Percentiles rank a stretch among this genome's conserved stretches.
phyloP scores from a whole-genome alignment of 2,329 filamentous ascomycete genomes.

The Exophiala sp. region DNA sequence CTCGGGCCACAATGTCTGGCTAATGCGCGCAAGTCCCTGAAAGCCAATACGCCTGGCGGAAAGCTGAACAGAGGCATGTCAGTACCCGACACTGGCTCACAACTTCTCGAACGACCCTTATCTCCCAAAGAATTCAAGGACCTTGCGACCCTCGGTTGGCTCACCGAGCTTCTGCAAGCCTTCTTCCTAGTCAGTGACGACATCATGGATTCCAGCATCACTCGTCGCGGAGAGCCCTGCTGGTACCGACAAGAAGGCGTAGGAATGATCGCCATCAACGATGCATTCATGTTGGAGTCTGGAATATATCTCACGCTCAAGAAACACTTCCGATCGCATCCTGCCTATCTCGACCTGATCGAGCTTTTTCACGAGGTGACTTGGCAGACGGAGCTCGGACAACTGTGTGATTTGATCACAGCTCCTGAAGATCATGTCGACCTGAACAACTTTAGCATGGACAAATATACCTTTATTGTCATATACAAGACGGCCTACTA shows the following conservation, averaged over 20 bases:
- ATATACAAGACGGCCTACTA: slow-evolving; percentile 99
- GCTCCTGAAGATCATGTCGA: slow-evolving; percentile 91
- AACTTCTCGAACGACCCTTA: slow-evolving; percentile 68
- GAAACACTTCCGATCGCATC: slow-evolving; percentile 85
- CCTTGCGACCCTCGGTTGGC: slow-evolving; percentile 84
- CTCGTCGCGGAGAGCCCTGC: slow-evolving; percentile 86
- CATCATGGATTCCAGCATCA: slow-evolving; percentile 96
- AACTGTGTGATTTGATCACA: slow-evolving; percentile 89
- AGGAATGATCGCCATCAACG: slow-evolving; percentile 96
- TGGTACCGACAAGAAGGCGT: slow-evolving; percentile 91
- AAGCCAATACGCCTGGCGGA: slow-evolving; percentile 82
- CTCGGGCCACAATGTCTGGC: neutral
- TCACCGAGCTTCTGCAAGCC: slow-evolving; percentile 95
- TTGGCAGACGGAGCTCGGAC: slow-evolving; percentile 91
- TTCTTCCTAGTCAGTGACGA: slow-evolving; percentile 99
- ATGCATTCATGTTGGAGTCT: slow-evolving; percentile 90
- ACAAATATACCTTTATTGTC: slow-evolving; percentile 97
- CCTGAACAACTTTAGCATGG: slow-evolving; percentile 88
- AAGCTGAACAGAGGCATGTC: slow-evolving; percentile 99
- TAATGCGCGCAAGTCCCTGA: slow-evolving; percentile 57
- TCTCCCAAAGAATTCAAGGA: slow-evolving; percentile 80
- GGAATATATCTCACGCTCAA: slow-evolving; percentile 86
- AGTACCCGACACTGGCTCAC: slow-evolving; percentile 80
- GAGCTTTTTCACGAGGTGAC: slow-evolving; percentile 95
- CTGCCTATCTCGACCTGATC: slow-evolving; percentile 80